phyloP scores from a whole-genome alignment of 208 protist genomes.

The Wallacemonas sp. region DNA sequence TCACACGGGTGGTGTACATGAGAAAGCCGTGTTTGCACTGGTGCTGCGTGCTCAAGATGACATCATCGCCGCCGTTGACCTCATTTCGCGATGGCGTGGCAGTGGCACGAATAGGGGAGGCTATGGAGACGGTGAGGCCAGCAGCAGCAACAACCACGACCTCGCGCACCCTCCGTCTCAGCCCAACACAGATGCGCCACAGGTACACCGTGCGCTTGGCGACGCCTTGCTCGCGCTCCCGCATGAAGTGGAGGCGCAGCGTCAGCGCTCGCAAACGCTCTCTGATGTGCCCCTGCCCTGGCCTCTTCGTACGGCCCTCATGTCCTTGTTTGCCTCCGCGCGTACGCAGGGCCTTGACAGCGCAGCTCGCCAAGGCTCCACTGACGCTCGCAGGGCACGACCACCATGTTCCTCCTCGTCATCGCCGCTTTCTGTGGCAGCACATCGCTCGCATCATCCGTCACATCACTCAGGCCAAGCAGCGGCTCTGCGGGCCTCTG shows the following conservation, averaged over 20 bases:
- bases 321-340: not conserved
- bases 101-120: not conserved
- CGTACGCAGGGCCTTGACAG: no score
- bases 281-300: not conserved
- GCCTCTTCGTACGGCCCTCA: not conserved
- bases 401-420: no score
- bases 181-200: not conserved
- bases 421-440: no score
- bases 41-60: conserved; percentile 1
- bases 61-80: not conserved
- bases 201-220: not conserved
- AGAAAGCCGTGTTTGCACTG: not conserved
- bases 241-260: not conserved
- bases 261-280: conserved; percentile 9
- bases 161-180: no score
- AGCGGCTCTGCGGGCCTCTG: not conserved
- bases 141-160: not conserved
- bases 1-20: no score
- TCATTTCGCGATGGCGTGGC: conserved; percentile 4
- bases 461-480: not conserved
- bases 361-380: not conserved
- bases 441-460: no score
- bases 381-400: no score
- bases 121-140: not conserved
- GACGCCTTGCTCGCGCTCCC: not conserved